Conservation (phyloP, 768 basidiomycete genomes). For the Boletus vermiculosoides region DNA sequence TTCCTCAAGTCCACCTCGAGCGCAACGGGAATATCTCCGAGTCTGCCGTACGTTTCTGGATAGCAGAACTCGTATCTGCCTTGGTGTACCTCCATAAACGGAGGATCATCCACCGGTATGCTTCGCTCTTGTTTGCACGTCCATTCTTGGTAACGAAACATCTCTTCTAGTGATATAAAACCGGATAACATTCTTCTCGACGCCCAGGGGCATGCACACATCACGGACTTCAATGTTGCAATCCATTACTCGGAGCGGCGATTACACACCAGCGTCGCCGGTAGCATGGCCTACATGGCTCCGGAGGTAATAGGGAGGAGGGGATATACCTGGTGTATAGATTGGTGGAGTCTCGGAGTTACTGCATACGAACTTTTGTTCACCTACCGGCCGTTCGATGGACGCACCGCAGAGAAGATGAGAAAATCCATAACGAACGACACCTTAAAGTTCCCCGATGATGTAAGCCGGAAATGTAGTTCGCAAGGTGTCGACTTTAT, state of each 20-base stretch:
- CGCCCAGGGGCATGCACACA: constrained; percentile 88
- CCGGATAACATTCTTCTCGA: constrained; percentile 97
- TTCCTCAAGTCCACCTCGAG: constrained; percentile 74
- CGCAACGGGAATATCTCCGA: constrained; percentile 66
- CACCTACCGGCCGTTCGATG: constrained; percentile 83
- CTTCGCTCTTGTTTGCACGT: constrained; percentile 6
- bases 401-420: constrained; percentile 85
- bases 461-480: constrained; percentile 59
- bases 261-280: constrained; percentile 89
- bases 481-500: constrained; percentile 65
- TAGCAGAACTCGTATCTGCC: constrained; percentile 82
- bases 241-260: constrained; percentile 94
- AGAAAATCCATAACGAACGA: constrained; percentile 84
- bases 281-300: constrained; percentile 99
- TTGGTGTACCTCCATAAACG: constrained; percentile 88
- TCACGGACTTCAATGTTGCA: constrained; percentile 99
- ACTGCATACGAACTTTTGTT: constrained; percentile 89
- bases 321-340: constrained; percentile 90
- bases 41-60: constrained; percentile 78
- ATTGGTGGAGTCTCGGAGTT: constrained; percentile 96
- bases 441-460: constrained; percentile 72
- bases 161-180: constrained; percentile 75
- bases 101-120: constrained; percentile 91
- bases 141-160: constrained; percentile 8
- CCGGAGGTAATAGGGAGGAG: constrained; percentile 91